These are phyloP conservation scores for Rhododendron simsii DNA, from an alignment of 148 eudicot genomes.

Conservation along the genomic window DNA sequence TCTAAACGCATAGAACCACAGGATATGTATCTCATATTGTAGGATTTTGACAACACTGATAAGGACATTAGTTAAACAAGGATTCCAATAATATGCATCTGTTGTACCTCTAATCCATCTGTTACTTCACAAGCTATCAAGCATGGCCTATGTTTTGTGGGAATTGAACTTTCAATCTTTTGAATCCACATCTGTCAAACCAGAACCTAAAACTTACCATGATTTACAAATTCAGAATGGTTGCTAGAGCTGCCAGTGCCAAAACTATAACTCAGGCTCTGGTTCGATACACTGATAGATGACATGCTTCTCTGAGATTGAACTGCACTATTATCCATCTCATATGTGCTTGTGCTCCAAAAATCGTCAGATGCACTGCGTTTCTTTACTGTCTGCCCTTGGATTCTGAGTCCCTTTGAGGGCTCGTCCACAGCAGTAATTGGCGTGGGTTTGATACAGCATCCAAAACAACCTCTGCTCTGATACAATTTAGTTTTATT, in stretches of 20 bases:
- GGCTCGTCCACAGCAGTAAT: constrained; percentile 42
- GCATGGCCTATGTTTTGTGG: background rate
- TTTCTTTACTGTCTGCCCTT: constrained; percentile 41
- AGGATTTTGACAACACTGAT: background rate
- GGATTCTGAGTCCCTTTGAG: constrained; percentile 46
- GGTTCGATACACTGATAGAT: constrained; percentile 62
- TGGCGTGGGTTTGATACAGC: constrained; percentile 44
- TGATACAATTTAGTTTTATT: constrained; percentile 35
- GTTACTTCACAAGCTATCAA: background rate
- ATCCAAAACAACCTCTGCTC: constrained; percentile 79
- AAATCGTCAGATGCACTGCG: constrained; percentile 62
- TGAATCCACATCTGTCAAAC: background rate
- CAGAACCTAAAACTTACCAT: constrained; percentile 40
- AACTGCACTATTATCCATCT: constrained; percentile 49
- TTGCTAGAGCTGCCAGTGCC: constrained; percentile 30
- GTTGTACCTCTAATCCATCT: background rate
- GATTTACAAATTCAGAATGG: constrained; percentile 59
- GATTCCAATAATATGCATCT: background rate
- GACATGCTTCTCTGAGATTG: constrained; percentile 70
- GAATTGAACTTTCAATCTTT: background rate
- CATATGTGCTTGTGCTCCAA: constrained; percentile 80
- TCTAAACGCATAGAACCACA: background rate
- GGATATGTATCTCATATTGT: background rate
- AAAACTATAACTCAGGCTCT: constrained; percentile 37
- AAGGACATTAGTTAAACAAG: background rate